Evolutionary conservation across 352 stramenopile species (phyloP).

Genomic region (Pythium brachiatum): DNA sequence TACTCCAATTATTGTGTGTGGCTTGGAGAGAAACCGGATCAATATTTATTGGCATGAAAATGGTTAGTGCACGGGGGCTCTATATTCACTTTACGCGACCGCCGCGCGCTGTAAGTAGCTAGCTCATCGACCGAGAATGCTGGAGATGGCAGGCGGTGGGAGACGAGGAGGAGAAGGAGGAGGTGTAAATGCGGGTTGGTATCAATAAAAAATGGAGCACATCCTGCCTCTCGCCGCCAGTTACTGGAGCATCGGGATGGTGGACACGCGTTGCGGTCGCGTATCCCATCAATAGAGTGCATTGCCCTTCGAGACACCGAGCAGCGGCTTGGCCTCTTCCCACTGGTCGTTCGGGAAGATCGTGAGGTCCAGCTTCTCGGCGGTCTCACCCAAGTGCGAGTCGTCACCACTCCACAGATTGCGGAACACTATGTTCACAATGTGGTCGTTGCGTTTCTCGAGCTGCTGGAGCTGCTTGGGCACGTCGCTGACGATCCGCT

Average conservation of each 20-base stretch:
- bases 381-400: constrained; percentile 69
- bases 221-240: not conserved
- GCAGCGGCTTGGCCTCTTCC: constrained; percentile 37
- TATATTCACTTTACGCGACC: no score
- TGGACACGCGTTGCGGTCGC: constrained; percentile 9
- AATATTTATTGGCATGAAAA: no score
- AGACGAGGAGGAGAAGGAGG: not conserved
- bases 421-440: constrained; percentile 78
- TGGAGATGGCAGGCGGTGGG: not conserved
- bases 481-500: constrained; percentile 54
- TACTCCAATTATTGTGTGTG: not conserved
- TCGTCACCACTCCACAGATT: constrained; percentile 61
- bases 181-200: not conserved
- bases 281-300: constrained; percentile 13
- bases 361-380: constrained; percentile 64
- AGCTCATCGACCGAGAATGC: no score
- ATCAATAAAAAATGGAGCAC: not conserved
- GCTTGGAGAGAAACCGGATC: no score
- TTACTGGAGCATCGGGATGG: constrained; percentile 19
- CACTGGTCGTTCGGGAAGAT: constrained; percentile 77
- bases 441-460: constrained; percentile 61
- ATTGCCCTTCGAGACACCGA: constrained; percentile 8
- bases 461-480: constrained; percentile 56
- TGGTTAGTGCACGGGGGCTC: no score
- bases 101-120: no score